phyloP scores from a whole-genome alignment of 257 asterid species.

The Echites panduratus region DNA sequence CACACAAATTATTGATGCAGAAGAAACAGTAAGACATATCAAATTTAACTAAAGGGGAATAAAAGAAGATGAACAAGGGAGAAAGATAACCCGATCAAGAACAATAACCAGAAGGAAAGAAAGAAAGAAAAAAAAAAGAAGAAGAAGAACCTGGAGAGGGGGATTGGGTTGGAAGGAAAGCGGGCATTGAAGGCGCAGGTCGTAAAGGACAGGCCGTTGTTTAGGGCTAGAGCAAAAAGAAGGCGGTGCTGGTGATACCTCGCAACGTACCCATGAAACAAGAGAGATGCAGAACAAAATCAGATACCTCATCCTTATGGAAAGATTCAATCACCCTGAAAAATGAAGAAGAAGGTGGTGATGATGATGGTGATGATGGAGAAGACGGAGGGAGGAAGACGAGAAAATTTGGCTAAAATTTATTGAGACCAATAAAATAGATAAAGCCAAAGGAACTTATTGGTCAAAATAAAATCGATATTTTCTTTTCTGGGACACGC shows the following conservation, averaged over 20 bases:
- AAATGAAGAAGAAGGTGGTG: neutral
- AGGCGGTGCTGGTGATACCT: slow-evolving; percentile 2
- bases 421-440: neutral
- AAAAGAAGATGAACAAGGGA: neutral
- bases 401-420: neutral
- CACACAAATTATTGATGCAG: neutral
- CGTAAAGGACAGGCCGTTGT: neutral
- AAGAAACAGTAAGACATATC: neutral
- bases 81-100: neutral
- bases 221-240: neutral
- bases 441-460: neutral
- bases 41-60: neutral
- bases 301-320: neutral
- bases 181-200: slow-evolving; percentile 7
- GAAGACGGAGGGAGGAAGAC: neutral
- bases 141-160: neutral
- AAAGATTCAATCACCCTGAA: neutral
- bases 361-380: too few species aligned
- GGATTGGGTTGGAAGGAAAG: neutral
- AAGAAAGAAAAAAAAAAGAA: too few species aligned
- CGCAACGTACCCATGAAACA: neutral
- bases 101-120: neutral
- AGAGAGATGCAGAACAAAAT: neutral
- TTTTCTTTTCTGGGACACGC: neutral
- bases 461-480: neutral